These are phyloP conservation scores for Bolboschoenus planiculmis DNA, from an alignment of 176 grass and related monocot species.

Conservation along the genomic window DNA sequence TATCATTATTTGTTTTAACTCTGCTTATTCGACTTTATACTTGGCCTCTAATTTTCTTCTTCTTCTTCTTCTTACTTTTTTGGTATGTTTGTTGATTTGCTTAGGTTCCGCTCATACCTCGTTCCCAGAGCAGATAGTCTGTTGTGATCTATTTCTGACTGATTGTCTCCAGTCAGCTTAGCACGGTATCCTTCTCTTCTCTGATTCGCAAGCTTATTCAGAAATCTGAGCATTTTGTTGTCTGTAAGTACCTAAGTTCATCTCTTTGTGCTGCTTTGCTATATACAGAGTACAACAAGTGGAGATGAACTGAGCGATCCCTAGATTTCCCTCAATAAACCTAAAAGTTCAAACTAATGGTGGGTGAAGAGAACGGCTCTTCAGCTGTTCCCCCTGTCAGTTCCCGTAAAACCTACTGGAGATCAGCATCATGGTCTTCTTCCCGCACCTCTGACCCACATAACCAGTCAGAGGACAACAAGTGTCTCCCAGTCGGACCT, in stretches of 20 bases:
- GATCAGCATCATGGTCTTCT: constrained; percentile 83
- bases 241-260: background rate
- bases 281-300: background rate
- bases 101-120: background rate
- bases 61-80: background rate
- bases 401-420: constrained; percentile 60
- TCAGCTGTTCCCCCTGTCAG: background rate
- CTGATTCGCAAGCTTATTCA: background rate
- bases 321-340: background rate
- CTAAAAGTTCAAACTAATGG: constrained; percentile 14
- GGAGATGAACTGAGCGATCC: constrained; percentile 7
- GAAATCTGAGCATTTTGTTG: background rate
- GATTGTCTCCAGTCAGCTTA: background rate
- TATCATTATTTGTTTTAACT: background rate
- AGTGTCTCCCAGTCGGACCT: background rate
- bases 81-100: background rate
- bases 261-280: background rate
- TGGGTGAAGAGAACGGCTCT: constrained; percentile 26
- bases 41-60: background rate
- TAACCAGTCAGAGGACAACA: constrained; percentile 16
- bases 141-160: constrained; percentile 5
- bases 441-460: constrained; percentile 37
- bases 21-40: background rate
- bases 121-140: background rate
- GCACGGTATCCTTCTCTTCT: background rate